A percentile compares a stretch with the other conserved stretches of the same genome.
phyloP scores from a whole-genome alignment of 495 filamentous ascomycete genomes.

The Pseudotulostoma volvatum region DNA sequence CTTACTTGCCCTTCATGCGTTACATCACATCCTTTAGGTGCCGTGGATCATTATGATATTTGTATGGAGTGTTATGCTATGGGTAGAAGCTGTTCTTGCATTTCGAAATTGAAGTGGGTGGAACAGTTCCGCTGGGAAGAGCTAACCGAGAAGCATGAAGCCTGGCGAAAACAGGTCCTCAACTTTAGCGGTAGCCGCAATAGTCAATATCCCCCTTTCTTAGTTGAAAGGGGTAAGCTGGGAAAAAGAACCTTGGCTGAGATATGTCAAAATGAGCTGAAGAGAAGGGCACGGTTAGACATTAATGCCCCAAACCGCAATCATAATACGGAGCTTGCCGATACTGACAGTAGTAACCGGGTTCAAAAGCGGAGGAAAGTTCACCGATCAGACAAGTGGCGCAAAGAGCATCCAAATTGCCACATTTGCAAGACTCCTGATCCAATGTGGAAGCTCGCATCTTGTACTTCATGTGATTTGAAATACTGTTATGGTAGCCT shows the following conservation, averaged over 20 bases:
- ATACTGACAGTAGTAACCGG: conserved; percentile 22
- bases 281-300: conserved; percentile 48
- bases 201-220: conserved; percentile 42
- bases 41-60: conserved; percentile 73
- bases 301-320: conserved; percentile 23
- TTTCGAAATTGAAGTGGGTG: conserved; percentile 73
- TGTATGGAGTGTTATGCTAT: conserved; percentile 96
- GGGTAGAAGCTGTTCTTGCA: conserved; percentile 78
- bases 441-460: conserved; percentile 61
- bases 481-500: conserved; percentile 80
- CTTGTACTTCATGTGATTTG: conserved; percentile 55
- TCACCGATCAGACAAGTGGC: conserved; percentile 20
- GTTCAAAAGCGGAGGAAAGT: conserved; percentile 34
- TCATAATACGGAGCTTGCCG: conserved; percentile 11
- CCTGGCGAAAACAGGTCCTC: conserved; percentile 63
- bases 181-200: conserved; percentile 43
- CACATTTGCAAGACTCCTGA: conserved; percentile 70
- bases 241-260: conserved; percentile 68
- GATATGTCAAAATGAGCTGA: conserved; percentile 77
- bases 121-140: conserved; percentile 81
- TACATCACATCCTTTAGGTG: conserved; percentile 34
- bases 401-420: conserved; percentile 37
- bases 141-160: conserved; percentile 60
- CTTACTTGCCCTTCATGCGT: conserved; percentile 75
- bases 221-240: conserved; percentile 41